Base-by-base conservation (phyloP, 768 basidiomycete genomes). In the Pulveroboletus sp. region DNA sequence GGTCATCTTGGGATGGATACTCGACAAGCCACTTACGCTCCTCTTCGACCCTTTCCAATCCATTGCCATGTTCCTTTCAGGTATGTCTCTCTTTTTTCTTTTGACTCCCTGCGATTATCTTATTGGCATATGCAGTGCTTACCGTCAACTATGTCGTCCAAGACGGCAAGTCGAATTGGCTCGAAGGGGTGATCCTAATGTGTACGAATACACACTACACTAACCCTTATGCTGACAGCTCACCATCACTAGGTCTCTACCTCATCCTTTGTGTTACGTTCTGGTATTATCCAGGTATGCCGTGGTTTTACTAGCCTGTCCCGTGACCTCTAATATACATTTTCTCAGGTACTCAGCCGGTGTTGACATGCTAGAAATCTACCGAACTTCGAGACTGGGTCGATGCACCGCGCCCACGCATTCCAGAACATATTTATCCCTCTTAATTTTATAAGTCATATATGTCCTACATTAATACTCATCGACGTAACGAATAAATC, bases 21-120 rank as follows among this genome's bases (percentile, higher is more conserved):
- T 90, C 43, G 79, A 79, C 27, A 93, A 93, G 58, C 86, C 87
- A 0, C 69, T 90, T 35, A 84, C 87, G 0, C 76, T 94, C 33
- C 66, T 94, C 38, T 93, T 95, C 63, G 92, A 97, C 60, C 88
- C 90, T 0, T 88, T 89, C 62, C 86, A 95, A 66, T 87, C 89
- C 3, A 45, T 64, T 24, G 43, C 54, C 25, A 6, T 56, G 40
- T 64, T 50, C 50, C 44, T 59, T 32, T 45, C 59, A 29, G 61
- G 61, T 58, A 32, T 2, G 56, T 40, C 67, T 62, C 20, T 11
- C 16, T 33, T 33, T 9, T 31, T 23, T 24, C 40, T 23, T 13
- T 13, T 34, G 6, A 19, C 1, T 7, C 2, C 16, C 1, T 9
- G 10, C 29, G n/a, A 11, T 20, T 29, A 29, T 29, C 27, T 29